Conservation (phyloP, 495 filamentous ascomycete genomes). For the Podospora comata region DNA sequence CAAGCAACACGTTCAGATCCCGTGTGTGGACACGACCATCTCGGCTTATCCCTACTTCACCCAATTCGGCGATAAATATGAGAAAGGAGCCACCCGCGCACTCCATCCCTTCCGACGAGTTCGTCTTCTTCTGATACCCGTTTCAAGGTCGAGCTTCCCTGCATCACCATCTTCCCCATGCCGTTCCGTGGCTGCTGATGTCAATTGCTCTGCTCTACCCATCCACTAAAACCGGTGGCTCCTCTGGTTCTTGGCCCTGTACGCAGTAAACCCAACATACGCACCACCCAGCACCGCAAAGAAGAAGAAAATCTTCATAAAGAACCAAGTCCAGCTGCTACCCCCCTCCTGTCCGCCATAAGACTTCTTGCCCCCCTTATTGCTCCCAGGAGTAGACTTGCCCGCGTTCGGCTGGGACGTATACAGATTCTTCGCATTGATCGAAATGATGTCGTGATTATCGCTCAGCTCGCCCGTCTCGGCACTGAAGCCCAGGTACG, state of each 20-base stretch:
- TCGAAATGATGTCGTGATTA: slow-evolving; percentile 93
- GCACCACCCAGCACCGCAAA: slow-evolving; percentile 62
- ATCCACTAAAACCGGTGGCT: slow-evolving; percentile 70
- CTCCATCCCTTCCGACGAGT: neutral
- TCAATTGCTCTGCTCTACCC: neutral
- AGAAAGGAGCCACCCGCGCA: neutral
- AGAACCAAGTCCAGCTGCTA: slow-evolving; percentile 88
- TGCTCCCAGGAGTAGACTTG: slow-evolving; percentile 41
- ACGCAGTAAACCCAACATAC: slow-evolving; percentile 84
- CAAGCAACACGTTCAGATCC: neutral
- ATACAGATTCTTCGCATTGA: slow-evolving; percentile 88
- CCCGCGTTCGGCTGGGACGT: slow-evolving; percentile 47
- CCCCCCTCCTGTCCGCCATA: slow-evolving; percentile 35
- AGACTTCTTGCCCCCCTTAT: slow-evolving; percentile 37
- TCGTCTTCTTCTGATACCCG: neutral
- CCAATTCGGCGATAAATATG: too few species aligned
- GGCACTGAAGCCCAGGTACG: slow-evolving; percentile 92
- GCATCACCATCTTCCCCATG: neutral
- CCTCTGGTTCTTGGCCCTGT: slow-evolving; percentile 63
- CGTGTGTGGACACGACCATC: too few species aligned
- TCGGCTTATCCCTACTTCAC: too few species aligned
- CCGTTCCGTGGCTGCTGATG: neutral
- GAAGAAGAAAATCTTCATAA: slow-evolving; percentile 80
- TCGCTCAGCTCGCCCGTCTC: slow-evolving; percentile 96
- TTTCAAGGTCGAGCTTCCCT: neutral